phyloP scores from a whole-genome alignment of 2,329 filamentous ascomycete genomes.

The Coniochaeta hoffmannii region DNA sequence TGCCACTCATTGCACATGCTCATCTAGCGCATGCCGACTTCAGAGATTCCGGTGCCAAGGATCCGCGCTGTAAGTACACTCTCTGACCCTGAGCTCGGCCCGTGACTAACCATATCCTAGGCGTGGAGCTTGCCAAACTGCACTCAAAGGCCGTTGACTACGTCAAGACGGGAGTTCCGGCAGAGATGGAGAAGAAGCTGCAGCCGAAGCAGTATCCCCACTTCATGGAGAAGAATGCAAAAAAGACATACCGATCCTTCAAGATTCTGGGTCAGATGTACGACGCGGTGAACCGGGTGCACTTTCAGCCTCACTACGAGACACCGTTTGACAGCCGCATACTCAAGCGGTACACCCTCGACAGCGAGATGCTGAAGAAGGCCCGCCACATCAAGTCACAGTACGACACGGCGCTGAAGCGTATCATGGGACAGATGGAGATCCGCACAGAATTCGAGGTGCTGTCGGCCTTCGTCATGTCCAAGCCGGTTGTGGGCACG shows the following conservation, averaged over 20 bases:
- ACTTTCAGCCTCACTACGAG: slow-evolving; percentile 68
- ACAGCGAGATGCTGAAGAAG: slow-evolving; percentile 45
- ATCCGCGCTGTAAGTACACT: slow-evolving; percentile 52
- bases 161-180: slow-evolving; percentile 78
- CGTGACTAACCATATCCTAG: slow-evolving; percentile 23
- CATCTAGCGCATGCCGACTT: slow-evolving; percentile 74
- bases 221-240: slow-evolving; percentile 82
- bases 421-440: slow-evolving; percentile 78
- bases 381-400: slow-evolving; percentile 62
- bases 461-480: slow-evolving; percentile 78
- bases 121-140: slow-evolving; percentile 63
- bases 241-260: slow-evolving; percentile 54
- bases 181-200: slow-evolving; percentile 55
- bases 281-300: slow-evolving; percentile 59
- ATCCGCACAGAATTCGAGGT: slow-evolving; percentile 87
- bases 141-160: slow-evolving; percentile 95
- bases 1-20: slow-evolving; percentile 71
- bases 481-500: slow-evolving; percentile 60
- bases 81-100: neutral
- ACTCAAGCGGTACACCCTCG: slow-evolving; percentile 51
- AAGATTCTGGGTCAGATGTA: slow-evolving; percentile 77
- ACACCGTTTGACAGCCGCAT: slow-evolving; percentile 71
- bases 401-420: slow-evolving; percentile 70
- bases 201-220: slow-evolving; percentile 67
- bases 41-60: slow-evolving; percentile 54